Evolutionary conservation across 2,329 filamentous ascomycete genomes (phyloP).

Genomic region (Penicillium sp.): DNA sequence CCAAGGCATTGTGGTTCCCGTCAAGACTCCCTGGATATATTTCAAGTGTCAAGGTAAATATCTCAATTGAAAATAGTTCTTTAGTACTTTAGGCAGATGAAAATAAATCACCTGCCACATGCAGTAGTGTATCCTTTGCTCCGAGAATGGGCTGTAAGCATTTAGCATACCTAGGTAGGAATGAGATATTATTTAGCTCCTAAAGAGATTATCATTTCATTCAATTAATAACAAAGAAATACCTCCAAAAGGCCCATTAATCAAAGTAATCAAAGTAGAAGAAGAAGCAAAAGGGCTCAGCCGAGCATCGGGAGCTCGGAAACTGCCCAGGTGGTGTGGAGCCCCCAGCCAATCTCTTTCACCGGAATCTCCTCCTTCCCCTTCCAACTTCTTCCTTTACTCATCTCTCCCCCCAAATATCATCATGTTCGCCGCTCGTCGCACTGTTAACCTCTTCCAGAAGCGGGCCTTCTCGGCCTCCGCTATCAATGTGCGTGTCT

Average conservation of each 20-base stretch:
- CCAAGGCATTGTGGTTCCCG: neutral
- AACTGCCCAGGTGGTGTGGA: conserved; percentile 10
- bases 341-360: conserved; percentile 10
- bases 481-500: conserved; percentile 65
- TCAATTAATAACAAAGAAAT: neutral
- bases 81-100: neutral
- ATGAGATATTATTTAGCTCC: neutral
- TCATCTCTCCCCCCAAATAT: conserved; percentile 3
- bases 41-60: neutral
- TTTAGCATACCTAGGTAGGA: too few relatives aligned
- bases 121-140: neutral
- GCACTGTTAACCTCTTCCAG: conserved; percentile 57
- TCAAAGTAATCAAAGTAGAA: neutral
- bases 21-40: neutral
- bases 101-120: neutral
- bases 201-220: neutral
- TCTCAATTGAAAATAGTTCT: neutral
- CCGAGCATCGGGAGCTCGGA: conserved; percentile 22
- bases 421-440: conserved; percentile 72
- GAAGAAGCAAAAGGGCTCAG: neutral
- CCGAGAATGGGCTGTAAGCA: neutral
- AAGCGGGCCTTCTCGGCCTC: conserved; percentile 78
- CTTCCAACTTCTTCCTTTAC: conserved; percentile 21
- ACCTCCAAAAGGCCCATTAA: neutral
- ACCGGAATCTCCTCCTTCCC: conserved; percentile 12